Percentiles rank a stretch among this genome's conserved stretches.
Evolutionary conservation across 306 rosid genomes (phyloP).

Genomic region (Calophaca sinica): DNA sequence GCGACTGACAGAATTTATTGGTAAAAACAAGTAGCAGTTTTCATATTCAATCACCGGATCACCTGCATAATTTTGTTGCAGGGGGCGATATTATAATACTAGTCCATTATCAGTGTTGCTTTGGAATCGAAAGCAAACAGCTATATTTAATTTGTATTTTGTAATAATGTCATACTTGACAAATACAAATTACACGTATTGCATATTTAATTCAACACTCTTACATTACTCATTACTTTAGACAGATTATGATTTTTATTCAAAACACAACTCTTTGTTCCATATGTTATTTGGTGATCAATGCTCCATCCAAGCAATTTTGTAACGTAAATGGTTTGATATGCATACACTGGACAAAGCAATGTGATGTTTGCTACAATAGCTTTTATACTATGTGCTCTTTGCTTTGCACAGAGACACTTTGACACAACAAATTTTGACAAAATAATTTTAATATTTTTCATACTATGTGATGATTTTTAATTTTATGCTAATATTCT

Average conservation of each 20-base stretch:
- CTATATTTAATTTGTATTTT: slow-evolving; percentile 7
- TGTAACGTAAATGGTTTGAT: neutral
- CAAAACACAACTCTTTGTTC: neutral
- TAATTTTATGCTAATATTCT: no score
- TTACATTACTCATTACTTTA: neutral
- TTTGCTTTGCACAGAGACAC: neutral
- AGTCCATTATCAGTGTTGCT: slow-evolving; percentile 29
- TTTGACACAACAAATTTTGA: no score
- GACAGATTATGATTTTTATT: neutral
- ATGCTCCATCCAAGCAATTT: neutral
- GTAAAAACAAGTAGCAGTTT: slow-evolving; percentile 41
- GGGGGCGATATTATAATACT: slow-evolving; percentile 24
- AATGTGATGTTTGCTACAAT: neutral
- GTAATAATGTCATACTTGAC: slow-evolving; percentile 32
- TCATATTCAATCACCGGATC: slow-evolving; percentile 13
- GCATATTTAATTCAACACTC: no score
- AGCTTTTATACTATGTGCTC: neutral
- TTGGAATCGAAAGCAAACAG: slow-evolving; percentile 26
- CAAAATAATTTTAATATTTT: no score
- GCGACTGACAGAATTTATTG: slow-evolving; percentile 12
- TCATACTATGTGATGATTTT: no score
- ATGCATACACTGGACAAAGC: neutral
- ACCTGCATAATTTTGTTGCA: slow-evolving; percentile 40
- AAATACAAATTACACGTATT: no score
- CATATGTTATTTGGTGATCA: neutral